Evolutionary conservation across 169 alveolate species (phyloP), one percentile per base, ranked within the genome.

Genomic region (Theileria luwenshuni): DNA sequence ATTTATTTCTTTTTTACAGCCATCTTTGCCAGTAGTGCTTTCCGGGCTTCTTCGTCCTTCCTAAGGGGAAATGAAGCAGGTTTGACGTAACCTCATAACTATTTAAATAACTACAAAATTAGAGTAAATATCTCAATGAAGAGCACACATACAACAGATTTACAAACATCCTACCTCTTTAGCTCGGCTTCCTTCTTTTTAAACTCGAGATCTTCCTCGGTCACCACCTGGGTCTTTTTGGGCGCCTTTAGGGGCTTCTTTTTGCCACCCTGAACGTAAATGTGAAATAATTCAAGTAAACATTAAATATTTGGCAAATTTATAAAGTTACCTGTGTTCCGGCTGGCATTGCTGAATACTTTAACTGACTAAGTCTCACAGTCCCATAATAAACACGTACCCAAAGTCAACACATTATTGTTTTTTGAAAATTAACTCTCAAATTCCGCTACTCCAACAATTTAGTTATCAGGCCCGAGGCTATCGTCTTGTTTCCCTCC

Each of bases 401-500:
- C n/a, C 23, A 15, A 21, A 19, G 23, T 56, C 25, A 56, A 23
- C 23, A 21, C 38, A 2, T 56, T 56, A 56, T n/a, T n/a, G 0
- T n/a, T n/a, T 56, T 13, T 56, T 23, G 30, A 56, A 56, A n/a
- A 28, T 10, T 28, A n/a, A 56, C 30, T 56, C 15, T 27, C 65
- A 56, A 56, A 15, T 56, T 15, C 8, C 17, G 38, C 54, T 47
- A 43, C 51, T 23, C 51, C 32, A 63, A 43, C 48, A 74, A 58
- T 49, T 94, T 86, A 33, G 97, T 83, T 7, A 94, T 91, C 56
- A 94, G 83, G 13, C 98, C 98, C 1, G 97, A 93, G 15, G 98
- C 98, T 17, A 94, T 96, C 3, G 98, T 96, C 76, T 80, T 92
- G 5, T 98, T 98, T 12, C 98, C 98, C 70, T 96, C 99, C 45